phyloP scores from a whole-genome alignment of 495 filamentous ascomycete species.

The Penicillium subrubescens region DNA sequence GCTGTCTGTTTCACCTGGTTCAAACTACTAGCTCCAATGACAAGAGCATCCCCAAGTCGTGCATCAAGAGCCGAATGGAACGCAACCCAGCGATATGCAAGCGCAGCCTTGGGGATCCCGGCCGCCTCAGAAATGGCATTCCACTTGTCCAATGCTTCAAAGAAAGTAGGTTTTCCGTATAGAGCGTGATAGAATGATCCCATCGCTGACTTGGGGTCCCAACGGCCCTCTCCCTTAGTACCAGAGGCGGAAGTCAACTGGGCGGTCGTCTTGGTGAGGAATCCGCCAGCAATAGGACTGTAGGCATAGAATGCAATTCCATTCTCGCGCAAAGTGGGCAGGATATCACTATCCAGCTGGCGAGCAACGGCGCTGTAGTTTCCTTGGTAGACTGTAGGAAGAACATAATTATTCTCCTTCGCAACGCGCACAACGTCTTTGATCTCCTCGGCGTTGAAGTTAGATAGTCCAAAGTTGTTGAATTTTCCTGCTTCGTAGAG shows the following conservation, averaged over 20 bases:
- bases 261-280: not conserved
- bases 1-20: not conserved
- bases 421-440: conserved; percentile 37
- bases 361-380: conserved; percentile 45
- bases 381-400: conserved; percentile 46
- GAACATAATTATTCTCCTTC: conserved; percentile 38
- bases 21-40: not conserved
- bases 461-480: conserved; percentile 44
- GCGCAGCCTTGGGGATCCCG: not conserved
- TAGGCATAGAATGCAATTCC: conserved; percentile 54
- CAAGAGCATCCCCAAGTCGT: not conserved
- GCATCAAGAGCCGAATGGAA: conserved; percentile 2
- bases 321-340: conserved; percentile 55
- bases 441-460: conserved; percentile 35
- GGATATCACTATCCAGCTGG: conserved; percentile 46
- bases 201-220: not conserved
- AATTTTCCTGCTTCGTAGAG: not conserved
- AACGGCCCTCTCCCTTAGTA: not conserved
- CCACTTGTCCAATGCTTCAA: conserved; percentile 1
- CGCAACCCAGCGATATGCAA: conserved; percentile 3
- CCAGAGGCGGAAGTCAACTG: not conserved
- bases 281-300: conserved; percentile 15
- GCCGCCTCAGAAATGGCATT: not conserved
- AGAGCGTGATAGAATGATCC: not conserved
- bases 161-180: not conserved